Conservation (phyloP, 1,284 basidiomycete genomes). For the Leccinum solheimii region DNA sequence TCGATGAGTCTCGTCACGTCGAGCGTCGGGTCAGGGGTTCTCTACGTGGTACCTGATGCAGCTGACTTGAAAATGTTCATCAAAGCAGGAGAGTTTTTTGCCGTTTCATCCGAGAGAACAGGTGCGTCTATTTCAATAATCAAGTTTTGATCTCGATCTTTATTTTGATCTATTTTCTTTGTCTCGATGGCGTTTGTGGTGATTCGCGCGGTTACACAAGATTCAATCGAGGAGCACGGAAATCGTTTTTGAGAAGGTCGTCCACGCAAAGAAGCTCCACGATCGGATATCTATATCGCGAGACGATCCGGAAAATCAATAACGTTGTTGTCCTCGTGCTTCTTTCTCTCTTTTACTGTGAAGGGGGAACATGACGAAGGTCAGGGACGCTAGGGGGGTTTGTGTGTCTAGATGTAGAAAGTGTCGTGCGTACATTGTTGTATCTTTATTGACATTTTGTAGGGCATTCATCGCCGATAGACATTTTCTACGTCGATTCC, state of each 20-base stretch:
- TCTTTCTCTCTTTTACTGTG: background rate
- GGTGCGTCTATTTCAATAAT: conserved; percentile 4
- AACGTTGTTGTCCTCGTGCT: background rate
- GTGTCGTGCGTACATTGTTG: conserved; percentile 6
- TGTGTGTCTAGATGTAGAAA: background rate
- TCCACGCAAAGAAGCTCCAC: conserved; percentile 16
- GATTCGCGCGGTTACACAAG: background rate
- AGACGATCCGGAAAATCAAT: background rate
- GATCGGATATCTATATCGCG: conserved; percentile 9
- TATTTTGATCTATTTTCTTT: background rate
- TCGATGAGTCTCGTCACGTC: conserved; percentile 22
- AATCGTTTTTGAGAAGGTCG: conserved; percentile 22
- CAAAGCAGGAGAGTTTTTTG: conserved; percentile 17
- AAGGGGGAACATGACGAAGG: background rate
- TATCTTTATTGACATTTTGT: conserved; percentile 5
- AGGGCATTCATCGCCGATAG: background rate
- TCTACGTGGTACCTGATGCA: background rate
- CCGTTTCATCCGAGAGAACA: conserved; percentile 13
- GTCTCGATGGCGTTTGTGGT: background rate
- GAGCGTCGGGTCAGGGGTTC: conserved; percentile 21
- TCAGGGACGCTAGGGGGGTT: background rate
- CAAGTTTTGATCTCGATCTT: background rate
- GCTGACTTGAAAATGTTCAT: conserved; percentile 9
- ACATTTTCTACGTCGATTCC: background rate
- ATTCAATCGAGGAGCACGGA: conserved; percentile 19